phyloP scores from a whole-genome alignment of 768 basidiomycete species.

The Asterophora lycoperdoides region DNA sequence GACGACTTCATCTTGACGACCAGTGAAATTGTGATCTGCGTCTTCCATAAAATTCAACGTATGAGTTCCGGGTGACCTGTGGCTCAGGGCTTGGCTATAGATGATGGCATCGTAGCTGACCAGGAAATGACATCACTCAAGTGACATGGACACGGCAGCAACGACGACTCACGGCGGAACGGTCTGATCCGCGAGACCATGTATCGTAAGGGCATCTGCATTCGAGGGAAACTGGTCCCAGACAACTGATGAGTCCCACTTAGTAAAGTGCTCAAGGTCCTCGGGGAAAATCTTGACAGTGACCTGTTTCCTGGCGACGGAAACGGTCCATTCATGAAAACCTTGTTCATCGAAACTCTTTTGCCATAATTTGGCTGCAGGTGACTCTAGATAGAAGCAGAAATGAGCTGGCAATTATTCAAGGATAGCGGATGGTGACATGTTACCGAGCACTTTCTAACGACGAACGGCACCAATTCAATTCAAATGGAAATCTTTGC shows the following conservation, averaged over 20 bases:
- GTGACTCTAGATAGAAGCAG: constrained; percentile 23
- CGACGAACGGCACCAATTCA: background rate
- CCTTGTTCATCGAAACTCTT: constrained; percentile 52
- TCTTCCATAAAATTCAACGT: constrained; percentile 65
- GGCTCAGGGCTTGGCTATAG: constrained; percentile 57
- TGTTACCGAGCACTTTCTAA: constrained; percentile 43
- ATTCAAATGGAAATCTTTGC: background rate
- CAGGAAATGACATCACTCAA: constrained; percentile 1
- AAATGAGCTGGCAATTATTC: constrained; percentile 6
- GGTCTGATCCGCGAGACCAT: constrained; percentile 64
- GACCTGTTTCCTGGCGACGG: constrained; percentile 61
- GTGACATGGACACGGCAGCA: background rate
- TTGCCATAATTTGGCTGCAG: constrained; percentile 36
- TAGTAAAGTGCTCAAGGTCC: constrained; percentile 58
- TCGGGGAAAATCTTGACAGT: constrained; percentile 50
- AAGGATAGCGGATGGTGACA: constrained; percentile 8
- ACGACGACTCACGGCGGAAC: constrained; percentile 60
- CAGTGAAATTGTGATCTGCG: constrained; percentile 77
- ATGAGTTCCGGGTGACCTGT: constrained; percentile 62
- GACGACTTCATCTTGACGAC: constrained; percentile 64
- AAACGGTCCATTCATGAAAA: constrained; percentile 56
- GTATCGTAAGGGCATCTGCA: constrained; percentile 69
- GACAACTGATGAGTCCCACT: constrained; percentile 64
- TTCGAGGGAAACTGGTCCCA: constrained; percentile 62
- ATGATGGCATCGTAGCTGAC: constrained; percentile 68